These are phyloP conservation scores for Paramecium tetraurelia DNA, from an alignment of 73 alveolate species.

Conservation along the genomic window DNA sequence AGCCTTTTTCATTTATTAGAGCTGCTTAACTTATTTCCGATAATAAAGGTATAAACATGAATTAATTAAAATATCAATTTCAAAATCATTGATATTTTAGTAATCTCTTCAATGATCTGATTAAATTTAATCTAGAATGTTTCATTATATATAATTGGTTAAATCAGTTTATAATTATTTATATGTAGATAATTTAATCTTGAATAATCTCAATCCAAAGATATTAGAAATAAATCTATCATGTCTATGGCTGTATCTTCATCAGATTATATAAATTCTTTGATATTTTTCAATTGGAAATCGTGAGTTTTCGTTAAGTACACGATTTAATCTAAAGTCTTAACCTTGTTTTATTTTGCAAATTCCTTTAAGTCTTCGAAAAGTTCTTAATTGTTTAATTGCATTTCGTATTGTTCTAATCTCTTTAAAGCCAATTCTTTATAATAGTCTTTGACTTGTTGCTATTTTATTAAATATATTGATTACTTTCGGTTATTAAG, in stretches of 20 bases:
- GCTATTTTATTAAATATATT: not conserved
- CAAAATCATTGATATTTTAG: too few species aligned
- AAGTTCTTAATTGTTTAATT: not conserved
- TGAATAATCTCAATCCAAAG: not conserved
- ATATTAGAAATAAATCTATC: constrained; percentile 19
- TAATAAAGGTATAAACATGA: too few species aligned
- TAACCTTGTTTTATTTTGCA: not conserved
- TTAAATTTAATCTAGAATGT: too few species aligned
- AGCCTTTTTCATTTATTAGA: too few species aligned
- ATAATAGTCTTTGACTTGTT: not conserved
- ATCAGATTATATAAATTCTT: not conserved
- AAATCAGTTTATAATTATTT: not conserved
- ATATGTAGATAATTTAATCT: not conserved
- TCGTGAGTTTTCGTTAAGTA: not conserved
- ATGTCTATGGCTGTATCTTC: constrained; percentile 4
- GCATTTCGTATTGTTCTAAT: not conserved
- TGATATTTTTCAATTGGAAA: not conserved
- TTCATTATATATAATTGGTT: not conserved
- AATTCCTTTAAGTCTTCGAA: not conserved
- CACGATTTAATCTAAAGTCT: not conserved
- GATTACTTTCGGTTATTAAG: not conserved
- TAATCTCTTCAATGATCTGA: too few species aligned
- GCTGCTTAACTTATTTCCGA: too few species aligned
- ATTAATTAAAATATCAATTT: too few species aligned
- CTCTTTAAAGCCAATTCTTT: not conserved